These are phyloP conservation scores for Thielaviopsis euricoi DNA, from an alignment of 2,329 filamentous ascomycete species.

Conservation along the genomic window DNA sequence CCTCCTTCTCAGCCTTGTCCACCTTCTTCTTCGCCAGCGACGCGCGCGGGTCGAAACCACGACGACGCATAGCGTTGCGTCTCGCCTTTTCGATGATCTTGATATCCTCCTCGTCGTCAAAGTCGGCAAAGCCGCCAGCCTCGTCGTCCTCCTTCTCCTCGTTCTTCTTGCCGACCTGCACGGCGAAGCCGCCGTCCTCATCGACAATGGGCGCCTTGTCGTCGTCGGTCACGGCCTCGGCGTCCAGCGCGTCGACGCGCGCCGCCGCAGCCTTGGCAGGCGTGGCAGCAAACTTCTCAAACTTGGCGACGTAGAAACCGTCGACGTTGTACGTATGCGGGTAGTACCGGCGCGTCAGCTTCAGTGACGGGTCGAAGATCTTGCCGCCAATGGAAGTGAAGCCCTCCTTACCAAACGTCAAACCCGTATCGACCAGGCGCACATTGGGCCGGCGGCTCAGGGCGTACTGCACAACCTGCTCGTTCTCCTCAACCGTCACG, in stretches of 20 bases:
- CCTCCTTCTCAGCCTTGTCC: slow-evolving; percentile 11
- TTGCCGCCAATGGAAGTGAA: slow-evolving; percentile 87
- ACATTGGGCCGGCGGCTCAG: slow-evolving; percentile 86
- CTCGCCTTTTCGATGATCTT: slow-evolving; percentile 58
- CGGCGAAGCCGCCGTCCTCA: not conserved
- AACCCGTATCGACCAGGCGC: slow-evolving; percentile 76
- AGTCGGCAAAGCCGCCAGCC: slow-evolving; percentile 48
- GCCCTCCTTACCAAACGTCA: slow-evolving; percentile 81
- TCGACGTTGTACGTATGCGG: slow-evolving; percentile 90
- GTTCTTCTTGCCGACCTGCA: slow-evolving; percentile 4
- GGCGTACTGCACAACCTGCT: slow-evolving; percentile 85
- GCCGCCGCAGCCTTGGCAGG: slow-evolving; percentile 17
- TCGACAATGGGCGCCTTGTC: slow-evolving; percentile 13
- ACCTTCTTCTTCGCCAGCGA: slow-evolving; percentile 18
- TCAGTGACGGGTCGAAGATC: slow-evolving; percentile 72
- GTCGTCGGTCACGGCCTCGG: slow-evolving; percentile 21
- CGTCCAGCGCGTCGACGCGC: slow-evolving; percentile 27
- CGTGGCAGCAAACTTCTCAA: slow-evolving; percentile 75
- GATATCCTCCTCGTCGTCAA: slow-evolving; percentile 57
- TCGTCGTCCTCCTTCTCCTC: slow-evolving; percentile 5
- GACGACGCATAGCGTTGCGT: slow-evolving; percentile 55
- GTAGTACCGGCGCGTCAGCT: slow-evolving; percentile 71
- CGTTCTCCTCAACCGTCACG: slow-evolving; percentile 80
- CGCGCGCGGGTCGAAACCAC: slow-evolving; percentile 52
- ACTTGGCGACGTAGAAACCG: slow-evolving; percentile 95